These are phyloP conservation scores for Plenodomus lindquistii DNA, from an alignment of 2,329 filamentous ascomycete genomes.

Conservation along the genomic window DNA sequence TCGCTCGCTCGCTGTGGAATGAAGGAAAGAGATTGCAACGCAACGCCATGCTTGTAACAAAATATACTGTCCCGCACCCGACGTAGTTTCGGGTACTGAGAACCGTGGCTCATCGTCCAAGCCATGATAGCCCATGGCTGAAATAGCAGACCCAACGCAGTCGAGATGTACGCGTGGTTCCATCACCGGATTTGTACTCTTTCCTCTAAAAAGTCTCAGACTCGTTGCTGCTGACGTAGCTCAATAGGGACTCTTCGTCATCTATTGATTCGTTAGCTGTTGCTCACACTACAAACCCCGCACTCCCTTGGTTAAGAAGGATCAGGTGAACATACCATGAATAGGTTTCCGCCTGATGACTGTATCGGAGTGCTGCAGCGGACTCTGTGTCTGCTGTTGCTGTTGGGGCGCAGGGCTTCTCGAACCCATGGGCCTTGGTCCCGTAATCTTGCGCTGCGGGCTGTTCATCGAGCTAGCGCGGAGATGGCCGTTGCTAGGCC, in stretches of 20 bases:
- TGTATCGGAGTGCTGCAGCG: constrained; percentile 37
- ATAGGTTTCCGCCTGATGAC: constrained; percentile 44
- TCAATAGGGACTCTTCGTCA: constrained; percentile 38
- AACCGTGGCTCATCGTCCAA: not conserved
- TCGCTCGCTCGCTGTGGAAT: too few species aligned
- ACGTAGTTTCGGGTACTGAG: too few species aligned
- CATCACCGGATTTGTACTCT: constrained; percentile 3
- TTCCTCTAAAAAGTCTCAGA: constrained; percentile 40
- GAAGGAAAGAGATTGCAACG: not conserved
- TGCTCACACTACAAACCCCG: not conserved
- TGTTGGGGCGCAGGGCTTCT: constrained; percentile 54
- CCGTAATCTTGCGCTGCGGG: constrained; percentile 52
- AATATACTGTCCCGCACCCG: not conserved
- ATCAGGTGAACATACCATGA: constrained; percentile 29
- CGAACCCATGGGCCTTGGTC: constrained; percentile 53
- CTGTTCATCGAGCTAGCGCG: constrained; percentile 28
- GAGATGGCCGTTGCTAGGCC: constrained; percentile 33
- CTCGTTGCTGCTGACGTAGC: constrained; percentile 41
- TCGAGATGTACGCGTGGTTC: too few species aligned
- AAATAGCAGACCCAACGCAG: too few species aligned
- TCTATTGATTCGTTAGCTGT: constrained; percentile 13
- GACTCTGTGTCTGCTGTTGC: constrained; percentile 26
- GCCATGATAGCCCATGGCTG: too few species aligned
- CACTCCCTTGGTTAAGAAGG: not conserved
- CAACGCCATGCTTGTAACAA: not conserved